phyloP scores from a whole-genome alignment of 31 red algal genomes.

The Porphyra umbilicalis region DNA sequence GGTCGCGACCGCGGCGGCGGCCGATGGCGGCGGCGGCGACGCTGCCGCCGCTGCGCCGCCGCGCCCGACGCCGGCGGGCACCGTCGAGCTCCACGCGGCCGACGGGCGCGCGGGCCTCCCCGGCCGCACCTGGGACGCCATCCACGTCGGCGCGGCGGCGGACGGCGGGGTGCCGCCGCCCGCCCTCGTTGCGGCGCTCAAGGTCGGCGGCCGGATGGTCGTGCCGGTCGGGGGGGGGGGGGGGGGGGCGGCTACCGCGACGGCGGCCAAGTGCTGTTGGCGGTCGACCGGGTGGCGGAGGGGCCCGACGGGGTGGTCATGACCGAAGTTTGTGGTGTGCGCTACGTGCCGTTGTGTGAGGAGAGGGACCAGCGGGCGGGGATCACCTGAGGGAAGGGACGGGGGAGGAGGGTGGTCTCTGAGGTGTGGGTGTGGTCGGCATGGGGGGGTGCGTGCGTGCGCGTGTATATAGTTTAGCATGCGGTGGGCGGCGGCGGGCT shows the following conservation, averaged over 20 bases:
- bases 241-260: conserved; percentile 6
- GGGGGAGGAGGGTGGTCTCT: no score
- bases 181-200: conserved; percentile 54
- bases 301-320: conserved; percentile 23
- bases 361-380: conserved; percentile 26
- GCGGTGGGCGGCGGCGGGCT: no score
- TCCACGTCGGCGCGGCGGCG: conserved; percentile 84
- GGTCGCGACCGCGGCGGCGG: background rate
- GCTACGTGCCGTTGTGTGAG: conserved; percentile 85
- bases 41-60: background rate
- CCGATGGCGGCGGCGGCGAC: background rate
- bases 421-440: background rate
- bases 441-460: background rate
- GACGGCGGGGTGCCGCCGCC: conserved; percentile 24
- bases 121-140: conserved; percentile 47
- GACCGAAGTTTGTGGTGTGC: conserved; percentile 38
- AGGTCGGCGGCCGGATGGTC: conserved; percentile 63
- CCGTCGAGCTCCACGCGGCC: conserved; percentile 23
- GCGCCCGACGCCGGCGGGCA: background rate
- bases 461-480: background rate
- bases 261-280: conserved; percentile 7
- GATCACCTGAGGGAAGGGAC: background rate
- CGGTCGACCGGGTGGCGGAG: conserved; percentile 23
- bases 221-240: conserved; percentile 58
- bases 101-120: conserved; percentile 53